These are phyloP conservation scores for Brassica juncea DNA, from an alignment of 345 rosid genomes.

Conservation along the genomic window DNA sequence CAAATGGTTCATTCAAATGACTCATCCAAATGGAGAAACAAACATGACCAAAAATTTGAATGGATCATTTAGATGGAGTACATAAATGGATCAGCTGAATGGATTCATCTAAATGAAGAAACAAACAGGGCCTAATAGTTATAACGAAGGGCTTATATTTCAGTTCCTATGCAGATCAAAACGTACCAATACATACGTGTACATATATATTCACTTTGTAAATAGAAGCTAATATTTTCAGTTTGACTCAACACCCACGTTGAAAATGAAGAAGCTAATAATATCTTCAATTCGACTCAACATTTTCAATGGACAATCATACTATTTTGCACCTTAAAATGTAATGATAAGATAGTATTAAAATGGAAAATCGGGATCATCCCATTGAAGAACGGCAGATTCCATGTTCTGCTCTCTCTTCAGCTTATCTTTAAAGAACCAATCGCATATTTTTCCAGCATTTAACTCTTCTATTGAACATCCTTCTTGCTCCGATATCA, in stretches of 20 bases:
- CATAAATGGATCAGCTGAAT: too few species aligned
- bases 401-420: conserved; percentile 69
- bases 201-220: not conserved
- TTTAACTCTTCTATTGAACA: conserved; percentile 82
- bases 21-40: too few species aligned
- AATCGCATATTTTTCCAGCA: conserved; percentile 81
- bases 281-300: not conserved
- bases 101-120: too few species aligned
- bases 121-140: not conserved
- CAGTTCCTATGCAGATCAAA: not conserved
- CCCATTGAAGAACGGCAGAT: conserved; percentile 93
- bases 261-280: not conserved
- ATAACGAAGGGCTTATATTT: not conserved
- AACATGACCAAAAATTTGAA: too few species aligned
- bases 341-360: not conserved
- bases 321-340: not conserved
- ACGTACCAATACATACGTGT: not conserved
- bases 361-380: conserved; percentile 65
- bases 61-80: too few species aligned
- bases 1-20: too few species aligned
- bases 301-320: not conserved
- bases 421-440: conserved; percentile 81
- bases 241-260: not conserved
- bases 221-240: not conserved
- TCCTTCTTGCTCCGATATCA: conserved; percentile 79